Conservation (phyloP, 176 grass and related monocot genomes). For the Elaeis guineensis region DNA sequence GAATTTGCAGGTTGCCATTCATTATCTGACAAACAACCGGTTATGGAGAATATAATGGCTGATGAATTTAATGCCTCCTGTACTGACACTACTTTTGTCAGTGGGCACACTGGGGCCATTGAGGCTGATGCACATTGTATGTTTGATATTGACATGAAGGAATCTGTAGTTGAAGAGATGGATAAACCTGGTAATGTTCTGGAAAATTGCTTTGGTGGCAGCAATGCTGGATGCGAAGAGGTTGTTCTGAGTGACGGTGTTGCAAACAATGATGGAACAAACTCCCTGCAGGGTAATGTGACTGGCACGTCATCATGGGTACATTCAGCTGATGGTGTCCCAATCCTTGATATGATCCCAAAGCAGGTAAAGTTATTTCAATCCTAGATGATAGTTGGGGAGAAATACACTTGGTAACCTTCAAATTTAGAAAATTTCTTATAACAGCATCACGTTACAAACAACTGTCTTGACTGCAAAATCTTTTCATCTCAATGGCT, state of each 20-base stretch:
- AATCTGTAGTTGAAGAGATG: conserved; percentile 37
- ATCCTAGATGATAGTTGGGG: too few relatives aligned
- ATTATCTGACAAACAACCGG: conserved; percentile 19
- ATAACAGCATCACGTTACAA: neutral
- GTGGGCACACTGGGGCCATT: conserved; percentile 26
- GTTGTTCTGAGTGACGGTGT: conserved; percentile 20
- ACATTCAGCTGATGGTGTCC: conserved; percentile 45
- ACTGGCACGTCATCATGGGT: conserved; percentile 35
- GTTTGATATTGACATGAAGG: conserved; percentile 77
- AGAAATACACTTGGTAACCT: too few relatives aligned
- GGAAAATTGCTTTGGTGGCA: conserved; percentile 33
- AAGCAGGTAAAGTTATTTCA: conserved; percentile 52
- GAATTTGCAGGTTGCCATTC: conserved; percentile 17
- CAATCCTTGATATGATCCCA: conserved; percentile 41
- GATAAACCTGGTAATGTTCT: conserved; percentile 30
- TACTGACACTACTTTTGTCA: conserved; percentile 27
- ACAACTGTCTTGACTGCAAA: too few relatives aligned
- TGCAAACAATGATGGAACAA: conserved; percentile 30
- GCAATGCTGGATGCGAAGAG: conserved; percentile 13
- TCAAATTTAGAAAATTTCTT: conserved; percentile 3
- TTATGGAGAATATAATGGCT: conserved; percentile 17
- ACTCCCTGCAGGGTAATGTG: conserved; percentile 39
- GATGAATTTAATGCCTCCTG: conserved; percentile 26
- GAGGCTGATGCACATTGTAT: conserved; percentile 36
- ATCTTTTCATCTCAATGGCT: too few relatives aligned